Base-by-base conservation (phyloP, 495 filamentous ascomycete genomes). In the Xylaria palmicola region DNA sequence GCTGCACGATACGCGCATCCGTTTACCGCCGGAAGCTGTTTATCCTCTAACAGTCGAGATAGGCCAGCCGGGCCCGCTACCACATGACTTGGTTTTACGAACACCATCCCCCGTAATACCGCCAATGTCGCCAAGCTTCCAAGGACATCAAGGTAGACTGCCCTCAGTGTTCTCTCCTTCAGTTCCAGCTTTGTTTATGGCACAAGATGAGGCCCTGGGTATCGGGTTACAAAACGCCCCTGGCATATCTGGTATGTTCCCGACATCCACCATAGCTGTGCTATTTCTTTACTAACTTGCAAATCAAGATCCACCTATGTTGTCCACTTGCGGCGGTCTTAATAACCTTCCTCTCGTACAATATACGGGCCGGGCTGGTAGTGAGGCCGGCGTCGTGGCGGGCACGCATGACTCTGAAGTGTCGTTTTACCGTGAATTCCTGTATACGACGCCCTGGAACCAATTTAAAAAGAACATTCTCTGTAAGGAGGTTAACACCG, bases 61-160 rank as follows among this genome's bases (percentile, higher is more conserved):
- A 45, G 41, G 41, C n/a, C 41, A 5, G 41, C 41, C 20, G 20
- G 15, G n/a, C n/a, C 41, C 20, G n/a, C 65, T 68, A 20, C 62
- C 65, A 10, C 15, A 26, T 29, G 62, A 59, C 10, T 29, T 68
- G 7, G 45, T 51, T 19, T 49, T 68, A 44, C 64, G 65, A 6
- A 68, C 65, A 27, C 65, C 65, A 7, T 62, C 65, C 19, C 65
- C 65, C 7, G 41, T 26, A 39, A 27, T 20, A 47, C 56, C 12
- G 13, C 27, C 47, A 19, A 32, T 48, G 5, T 12, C 36, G 7
- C 5, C 30, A 30, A 22, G 13, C 22, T 44, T 22, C 48, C 20
- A 24, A 1, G 26, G 8, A 13, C 12, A 2, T 12, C 15, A 24
- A 10, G n/a, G 47, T 6, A 12, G 26, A 1, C 27, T n/a, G 22